Evolutionary conservation across 2,329 filamentous ascomycete genomes (phyloP).

Genomic region (Arthrobotrys entomopaga): DNA sequence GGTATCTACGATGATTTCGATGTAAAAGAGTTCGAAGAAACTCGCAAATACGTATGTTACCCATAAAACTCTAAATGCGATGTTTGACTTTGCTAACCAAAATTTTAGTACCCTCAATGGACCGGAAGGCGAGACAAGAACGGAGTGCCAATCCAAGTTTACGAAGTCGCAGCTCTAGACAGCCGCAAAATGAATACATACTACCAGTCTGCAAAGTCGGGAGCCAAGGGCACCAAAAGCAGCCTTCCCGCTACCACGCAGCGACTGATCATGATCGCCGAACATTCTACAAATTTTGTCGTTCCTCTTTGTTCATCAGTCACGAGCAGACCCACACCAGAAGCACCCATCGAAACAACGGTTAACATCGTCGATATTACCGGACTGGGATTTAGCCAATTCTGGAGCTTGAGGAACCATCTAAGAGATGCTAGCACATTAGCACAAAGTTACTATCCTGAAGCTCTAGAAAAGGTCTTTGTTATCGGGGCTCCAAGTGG

Average conservation of each 20-base stretch:
- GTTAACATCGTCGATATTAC: conserved; percentile 96
- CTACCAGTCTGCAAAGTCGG: conserved; percentile 72
- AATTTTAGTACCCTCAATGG: conserved; percentile 85
- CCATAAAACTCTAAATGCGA: too few relatives aligned
- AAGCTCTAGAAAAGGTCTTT: conserved; percentile 49
- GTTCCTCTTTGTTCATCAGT: conserved; percentile 86
- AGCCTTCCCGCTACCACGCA: conserved; percentile 75
- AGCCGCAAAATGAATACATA: conserved; percentile 82
- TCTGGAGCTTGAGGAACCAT: conserved; percentile 65
- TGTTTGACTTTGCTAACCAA: not conserved
- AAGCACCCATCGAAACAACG: conserved; percentile 88
- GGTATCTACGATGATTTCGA: conserved; percentile 41
- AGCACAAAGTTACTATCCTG: conserved; percentile 49
- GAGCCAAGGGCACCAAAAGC: conserved; percentile 67
- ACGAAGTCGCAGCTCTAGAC: conserved; percentile 84
- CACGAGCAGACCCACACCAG: conserved; percentile 60
- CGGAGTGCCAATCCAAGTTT: conserved; percentile 91
- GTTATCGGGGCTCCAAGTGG: conserved; percentile 46
- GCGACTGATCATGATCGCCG: conserved; percentile 91
- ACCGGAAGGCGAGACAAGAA: conserved; percentile 88
- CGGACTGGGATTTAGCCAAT: conserved; percentile 88
- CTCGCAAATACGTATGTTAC: conserved; percentile 75
- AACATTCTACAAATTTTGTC: conserved; percentile 87
- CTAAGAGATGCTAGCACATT: conserved; percentile 41
- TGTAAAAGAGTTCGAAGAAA: conserved; percentile 64